These are phyloP conservation scores for Stagonosporopsis vannaccii DNA, from an alignment of 2,329 filamentous ascomycete genomes.

Conservation along the genomic window DNA sequence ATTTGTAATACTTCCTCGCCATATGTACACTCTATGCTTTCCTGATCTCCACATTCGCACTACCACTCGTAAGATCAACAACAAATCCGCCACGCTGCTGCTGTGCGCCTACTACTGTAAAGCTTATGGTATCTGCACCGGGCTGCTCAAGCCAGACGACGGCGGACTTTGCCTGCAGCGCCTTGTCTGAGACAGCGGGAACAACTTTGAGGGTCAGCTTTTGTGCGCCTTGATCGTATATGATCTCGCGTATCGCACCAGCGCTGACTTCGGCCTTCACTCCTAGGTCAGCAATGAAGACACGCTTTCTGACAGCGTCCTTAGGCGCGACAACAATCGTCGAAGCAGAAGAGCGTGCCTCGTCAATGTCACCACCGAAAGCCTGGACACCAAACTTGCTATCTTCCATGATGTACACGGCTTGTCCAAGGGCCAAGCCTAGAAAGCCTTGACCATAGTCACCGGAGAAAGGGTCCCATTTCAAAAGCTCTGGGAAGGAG, in stretches of 20 bases:
- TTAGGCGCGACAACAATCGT: slow-evolving; percentile 51
- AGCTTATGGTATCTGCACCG: slow-evolving; percentile 9
- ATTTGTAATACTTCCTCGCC: no score
- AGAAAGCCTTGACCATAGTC: slow-evolving; percentile 66
- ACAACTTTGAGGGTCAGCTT: slow-evolving; percentile 22
- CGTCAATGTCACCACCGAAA: slow-evolving; percentile 57
- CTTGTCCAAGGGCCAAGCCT: slow-evolving; percentile 59
- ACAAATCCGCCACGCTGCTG: slow-evolving; percentile 26
- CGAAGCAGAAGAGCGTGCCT: slow-evolving; percentile 15
- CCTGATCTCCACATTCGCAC: slow-evolving; percentile 20
- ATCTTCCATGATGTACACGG: slow-evolving; percentile 59
- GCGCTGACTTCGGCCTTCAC: slow-evolving; percentile 41
- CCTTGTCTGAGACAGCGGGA: slow-evolving; percentile 12
- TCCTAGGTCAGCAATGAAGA: slow-evolving; percentile 59
- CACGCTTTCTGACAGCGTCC: slow-evolving; percentile 57
- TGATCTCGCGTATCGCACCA: slow-evolving; percentile 27
- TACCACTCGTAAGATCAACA: slow-evolving; percentile 23
- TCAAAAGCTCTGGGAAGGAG: slow-evolving; percentile 62
- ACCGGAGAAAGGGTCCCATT: slow-evolving; percentile 64
- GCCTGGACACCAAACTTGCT: slow-evolving; percentile 54
- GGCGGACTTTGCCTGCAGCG: slow-evolving; percentile 23
- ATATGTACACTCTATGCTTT: neutral
- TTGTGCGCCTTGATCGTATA: slow-evolving; percentile 15
- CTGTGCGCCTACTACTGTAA: slow-evolving; percentile 19
- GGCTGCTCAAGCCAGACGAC: slow-evolving; percentile 31